Evolutionary conservation across 176 grass and related monocot genomes (phyloP), one percentile per base, ranked within the genome.

Genomic region (Cenchrus fungigraminus): DNA sequence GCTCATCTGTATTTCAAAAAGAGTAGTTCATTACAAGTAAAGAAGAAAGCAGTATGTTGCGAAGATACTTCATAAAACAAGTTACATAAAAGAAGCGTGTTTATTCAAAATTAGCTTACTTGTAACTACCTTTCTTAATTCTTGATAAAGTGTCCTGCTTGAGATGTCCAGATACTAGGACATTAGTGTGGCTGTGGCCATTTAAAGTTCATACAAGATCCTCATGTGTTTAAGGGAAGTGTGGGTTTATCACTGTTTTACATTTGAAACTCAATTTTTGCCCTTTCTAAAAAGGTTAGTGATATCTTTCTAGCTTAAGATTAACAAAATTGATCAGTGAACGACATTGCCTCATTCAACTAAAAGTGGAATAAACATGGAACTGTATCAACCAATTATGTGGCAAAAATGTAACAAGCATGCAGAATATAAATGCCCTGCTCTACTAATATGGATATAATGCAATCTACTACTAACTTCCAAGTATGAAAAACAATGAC

Each of bases 401-500:
- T 31, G 0, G 15, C 15, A 42, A 63, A 60, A 32, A 50, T 61
- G 25, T 71, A 56, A 25, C 11, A 64, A 55, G 14, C 52, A 49
- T 4, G 20, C 9, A 8, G 20, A 79, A 16, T 65, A 74, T 25
- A 59, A 52, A n/a, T 67, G 64, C 0, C 17, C 16, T 73, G 67
- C 3, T 66, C 10, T 34, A 29, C 62, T 52, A 68, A 56, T 53
- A 65, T 74, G 58, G 8, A 31, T 31, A 53, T 42, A 67, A 15
- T 60, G 79, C 49, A 79, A 65, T 37, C 59, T 73, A 79, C 12
- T 76, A 50, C 43, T 11, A 76, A 44, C 1, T 80, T 50, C 4
- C 50, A 86, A 61, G 13, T 76, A 71, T 12, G 9, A 67, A 74
- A 52, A 83, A 86, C 50, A 34, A 52, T 10, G 15, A 15, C 12